A percentile compares a stretch with the other conserved stretches of the same genome.
Evolutionary conservation across 1,139 yeast genomes (phyloP).

Genomic region (Pichia sp.): DNA sequence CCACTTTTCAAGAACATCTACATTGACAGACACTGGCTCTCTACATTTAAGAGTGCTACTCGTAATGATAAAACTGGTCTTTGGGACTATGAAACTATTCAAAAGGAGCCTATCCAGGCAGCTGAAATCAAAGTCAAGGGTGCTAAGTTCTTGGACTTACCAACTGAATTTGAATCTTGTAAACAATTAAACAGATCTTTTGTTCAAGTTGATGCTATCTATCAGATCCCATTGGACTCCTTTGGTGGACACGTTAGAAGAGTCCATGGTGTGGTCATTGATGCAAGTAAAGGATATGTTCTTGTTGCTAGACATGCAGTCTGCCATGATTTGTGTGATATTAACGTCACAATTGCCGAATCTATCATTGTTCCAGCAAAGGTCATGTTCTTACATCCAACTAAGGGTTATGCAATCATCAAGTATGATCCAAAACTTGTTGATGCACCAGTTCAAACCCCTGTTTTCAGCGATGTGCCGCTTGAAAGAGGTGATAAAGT

Average conservation of each 20-base stretch:
- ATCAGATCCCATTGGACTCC: constrained; percentile 72
- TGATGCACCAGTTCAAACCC: constrained; percentile 54
- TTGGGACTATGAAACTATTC: constrained; percentile 76
- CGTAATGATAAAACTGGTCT: constrained; percentile 79
- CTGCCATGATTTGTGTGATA: constrained; percentile 81
- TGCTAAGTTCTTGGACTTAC: constrained; percentile 68
- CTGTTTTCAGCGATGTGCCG: constrained; percentile 50
- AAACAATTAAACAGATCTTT: constrained; percentile 51
- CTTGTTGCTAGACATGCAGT: constrained; percentile 71
- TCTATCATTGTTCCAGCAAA: constrained; percentile 75
- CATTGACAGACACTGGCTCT: constrained; percentile 82
- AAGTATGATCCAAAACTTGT: constrained; percentile 77
- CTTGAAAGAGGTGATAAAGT: constrained; percentile 71
- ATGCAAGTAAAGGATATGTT: constrained; percentile 72
- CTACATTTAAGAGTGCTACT: constrained; percentile 61
- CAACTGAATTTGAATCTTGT: constrained; percentile 51
- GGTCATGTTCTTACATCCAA: constrained; percentile 81
- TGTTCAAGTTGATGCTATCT: constrained; percentile 58
- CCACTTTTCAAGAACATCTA: constrained; percentile 56
- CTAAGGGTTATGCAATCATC: constrained; percentile 77
- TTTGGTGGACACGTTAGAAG: constrained; percentile 54
- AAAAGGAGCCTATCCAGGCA: constrained; percentile 47
- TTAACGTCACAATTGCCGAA: constrained; percentile 76
- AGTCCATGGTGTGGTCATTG: constrained; percentile 75
- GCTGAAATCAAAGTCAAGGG: constrained; percentile 37